These are phyloP conservation scores for Paecilomyces dactylethromorphus DNA, from an alignment of 2,329 filamentous ascomycete genomes.

Conservation along the genomic window DNA sequence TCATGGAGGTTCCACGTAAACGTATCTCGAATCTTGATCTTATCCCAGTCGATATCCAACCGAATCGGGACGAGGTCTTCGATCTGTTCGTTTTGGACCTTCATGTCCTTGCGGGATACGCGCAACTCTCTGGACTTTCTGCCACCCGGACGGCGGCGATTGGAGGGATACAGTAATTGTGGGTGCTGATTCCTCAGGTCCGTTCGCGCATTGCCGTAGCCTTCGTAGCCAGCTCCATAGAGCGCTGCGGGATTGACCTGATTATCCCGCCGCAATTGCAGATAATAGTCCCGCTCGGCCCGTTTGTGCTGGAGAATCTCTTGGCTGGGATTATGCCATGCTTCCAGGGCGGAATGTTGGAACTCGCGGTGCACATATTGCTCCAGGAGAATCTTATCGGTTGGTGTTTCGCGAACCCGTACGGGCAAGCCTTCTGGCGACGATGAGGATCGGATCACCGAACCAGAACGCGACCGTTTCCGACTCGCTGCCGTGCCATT, in stretches of 20 bases:
- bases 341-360: conserved; percentile 49
- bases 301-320: conserved; percentile 57
- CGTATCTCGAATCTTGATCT: conserved; percentile 90
- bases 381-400: conserved; percentile 50
- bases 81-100: conserved; percentile 77
- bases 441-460: conserved; percentile 41
- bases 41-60: conserved; percentile 90
- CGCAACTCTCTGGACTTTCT: conserved; percentile 67
- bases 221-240: conserved; percentile 70
- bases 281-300: conserved; percentile 65
- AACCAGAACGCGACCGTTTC: conserved; percentile 56
- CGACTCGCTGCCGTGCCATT: conserved; percentile 47
- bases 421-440: conserved; percentile 20
- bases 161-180: conserved; percentile 70
- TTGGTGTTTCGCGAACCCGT: conserved; percentile 35
- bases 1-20: conserved; percentile 99
- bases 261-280: conserved; percentile 54
- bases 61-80: conserved; percentile 89
- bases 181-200: conserved; percentile 60
- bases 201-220: conserved; percentile 82
- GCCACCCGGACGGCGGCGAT: conserved; percentile 70
- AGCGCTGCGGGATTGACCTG: conserved; percentile 52
- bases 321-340: conserved; percentile 48
- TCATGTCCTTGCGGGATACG: conserved; percentile 71
- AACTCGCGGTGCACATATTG: conserved; percentile 61